Conservation (phyloP, 23 red algal species). For the Agarophyton chilense region DNA sequence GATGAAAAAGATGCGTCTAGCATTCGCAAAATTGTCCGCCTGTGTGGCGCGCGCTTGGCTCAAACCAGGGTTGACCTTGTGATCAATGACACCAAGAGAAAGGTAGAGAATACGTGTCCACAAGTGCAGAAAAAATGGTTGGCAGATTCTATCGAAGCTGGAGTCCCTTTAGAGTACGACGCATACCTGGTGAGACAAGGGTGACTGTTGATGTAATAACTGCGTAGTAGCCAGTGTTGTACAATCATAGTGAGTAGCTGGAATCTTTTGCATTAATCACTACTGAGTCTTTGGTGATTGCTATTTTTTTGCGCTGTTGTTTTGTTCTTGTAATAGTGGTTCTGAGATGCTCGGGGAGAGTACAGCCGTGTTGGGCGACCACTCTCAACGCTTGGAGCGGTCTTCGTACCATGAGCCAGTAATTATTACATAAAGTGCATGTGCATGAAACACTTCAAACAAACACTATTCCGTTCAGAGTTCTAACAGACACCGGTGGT, state of each 20-base stretch:
- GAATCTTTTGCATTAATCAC: too few relatives aligned
- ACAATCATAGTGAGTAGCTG: neutral
- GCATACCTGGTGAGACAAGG: conserved; percentile 7
- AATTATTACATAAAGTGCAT: too few relatives aligned
- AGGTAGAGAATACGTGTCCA: conserved; percentile 9
- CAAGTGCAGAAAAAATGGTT: conserved; percentile 66
- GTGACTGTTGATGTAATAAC: neutral
- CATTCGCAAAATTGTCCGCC: conserved; percentile 37
- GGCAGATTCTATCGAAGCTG: conserved; percentile 62
- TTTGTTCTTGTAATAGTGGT: too few relatives aligned
- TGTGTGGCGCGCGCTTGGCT: conserved; percentile 50
- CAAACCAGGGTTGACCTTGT: conserved; percentile 59
- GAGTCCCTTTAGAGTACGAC: conserved; percentile 47
- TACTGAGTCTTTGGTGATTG: neutral
- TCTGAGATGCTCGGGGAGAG: too few relatives aligned
- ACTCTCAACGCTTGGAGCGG: too few relatives aligned
- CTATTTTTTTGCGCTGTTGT: neutral
- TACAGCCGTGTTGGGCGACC: too few relatives aligned
- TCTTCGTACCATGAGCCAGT: too few relatives aligned
- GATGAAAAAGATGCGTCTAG: conserved; percentile 43
- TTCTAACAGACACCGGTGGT: too few relatives aligned
- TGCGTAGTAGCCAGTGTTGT: neutral
- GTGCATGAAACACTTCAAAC: too few relatives aligned
- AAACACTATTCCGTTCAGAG: too few relatives aligned
- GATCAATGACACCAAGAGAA: conserved; percentile 44